Evolutionary conservation across 345 rosid species (phyloP), one percentile per base, ranked within the genome.

Genomic region (Eucalyptus cloeziana): DNA sequence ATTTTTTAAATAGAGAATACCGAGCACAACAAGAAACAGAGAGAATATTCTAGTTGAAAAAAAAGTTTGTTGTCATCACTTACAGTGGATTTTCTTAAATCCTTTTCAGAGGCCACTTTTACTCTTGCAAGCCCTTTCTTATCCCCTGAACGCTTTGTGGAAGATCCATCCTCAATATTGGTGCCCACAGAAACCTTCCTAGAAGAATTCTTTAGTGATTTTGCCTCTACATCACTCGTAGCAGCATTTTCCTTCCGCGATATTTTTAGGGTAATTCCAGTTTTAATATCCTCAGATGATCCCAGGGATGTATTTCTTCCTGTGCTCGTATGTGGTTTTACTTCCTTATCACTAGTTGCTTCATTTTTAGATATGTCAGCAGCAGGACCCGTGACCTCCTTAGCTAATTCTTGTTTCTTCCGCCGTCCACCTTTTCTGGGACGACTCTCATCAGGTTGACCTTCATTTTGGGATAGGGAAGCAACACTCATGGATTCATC

Each of bases 351-450:
- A 92, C 92, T 91, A 40, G 90, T 88, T 44, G 87, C 62, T 54
- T 86, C 95, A 90, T 94, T 94, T 87, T 90, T 92, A 24, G 91
- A 91, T 79, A 88, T 87, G 69, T 92, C 94, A 81, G 64, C 87
- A 87, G 88, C 49, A 13, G 89, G 69, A 88, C 91, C 85, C 86
- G 89, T 91, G 86, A 90, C 93, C 88, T 95, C 94, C 88, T 88
- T 90, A 45, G 94, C 95, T 90, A 88, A 92, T 89, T 93, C 95
- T 90, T 94, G 95, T 92, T 92, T 95, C 94, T 95, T 95, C 90
- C 90, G 86, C 69, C 92, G 91, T 87, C 89, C 92, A 79, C 86
- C 88, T 93, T 91, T 95, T 89, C 90, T 94, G 62, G 94, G 51
- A 83, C n/a, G 92, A 80, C 86, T 91, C 87, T 94, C 96, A 88